Conservation (phyloP, 192 early-diverging fungal genomes). For the Coemansia sp. region DNA sequence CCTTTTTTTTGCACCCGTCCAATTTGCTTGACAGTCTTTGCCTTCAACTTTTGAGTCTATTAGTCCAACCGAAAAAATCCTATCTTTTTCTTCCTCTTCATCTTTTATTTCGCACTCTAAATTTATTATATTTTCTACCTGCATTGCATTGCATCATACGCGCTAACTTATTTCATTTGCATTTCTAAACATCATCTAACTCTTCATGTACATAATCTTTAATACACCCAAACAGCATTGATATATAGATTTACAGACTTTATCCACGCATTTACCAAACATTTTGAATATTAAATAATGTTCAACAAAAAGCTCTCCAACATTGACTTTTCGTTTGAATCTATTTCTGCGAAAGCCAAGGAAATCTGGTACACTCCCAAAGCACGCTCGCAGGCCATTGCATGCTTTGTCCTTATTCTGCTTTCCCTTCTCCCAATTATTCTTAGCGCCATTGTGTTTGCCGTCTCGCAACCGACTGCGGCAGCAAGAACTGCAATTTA, state of each 20-base stretch:
- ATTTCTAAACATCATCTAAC: not conserved
- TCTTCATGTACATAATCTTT: not conserved
- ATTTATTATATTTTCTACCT: not conserved
- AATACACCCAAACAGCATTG: not conserved
- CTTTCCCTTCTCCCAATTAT: slow-evolving; percentile 32
- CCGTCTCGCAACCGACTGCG: slow-evolving; percentile 18
- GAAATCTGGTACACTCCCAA: slow-evolving; percentile 9
- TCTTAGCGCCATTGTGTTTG: slow-evolving; percentile 31
- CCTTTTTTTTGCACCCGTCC: not conserved
- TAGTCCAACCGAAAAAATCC: too few species aligned
- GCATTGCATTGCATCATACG: not conserved
- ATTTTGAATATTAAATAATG: not conserved
- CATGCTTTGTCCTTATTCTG: slow-evolving; percentile 4
- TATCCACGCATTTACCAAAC: not conserved
- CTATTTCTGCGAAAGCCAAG: not conserved
- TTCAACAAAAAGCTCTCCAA: not conserved
- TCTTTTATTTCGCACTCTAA: too few species aligned
- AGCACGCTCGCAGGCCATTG: slow-evolving; percentile 6
- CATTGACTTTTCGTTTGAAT: not conserved
- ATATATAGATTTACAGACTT: not conserved
- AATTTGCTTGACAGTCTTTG: slow-evolving; percentile 1
- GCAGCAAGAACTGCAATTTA: slow-evolving; percentile 32
- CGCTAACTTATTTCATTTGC: not conserved
- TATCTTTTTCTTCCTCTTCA: too few species aligned
- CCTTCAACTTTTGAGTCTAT: not conserved